Evolutionary conservation across 2,329 filamentous ascomycete genomes (phyloP).

Genomic region (Aspergillus ibericus): DNA sequence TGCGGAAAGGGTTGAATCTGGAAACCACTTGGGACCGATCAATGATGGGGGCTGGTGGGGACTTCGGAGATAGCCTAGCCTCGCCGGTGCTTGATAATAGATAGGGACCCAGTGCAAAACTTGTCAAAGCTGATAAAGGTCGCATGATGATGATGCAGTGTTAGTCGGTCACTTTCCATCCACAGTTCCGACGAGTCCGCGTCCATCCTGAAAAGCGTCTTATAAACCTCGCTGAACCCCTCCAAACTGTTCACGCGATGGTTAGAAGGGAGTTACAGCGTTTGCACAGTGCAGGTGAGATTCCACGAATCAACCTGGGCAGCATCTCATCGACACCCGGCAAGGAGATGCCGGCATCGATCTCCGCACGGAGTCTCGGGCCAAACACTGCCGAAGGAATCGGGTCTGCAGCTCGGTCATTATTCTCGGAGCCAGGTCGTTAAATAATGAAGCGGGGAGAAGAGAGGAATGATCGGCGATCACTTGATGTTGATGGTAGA

Average conservation of each 20-base stretch:
- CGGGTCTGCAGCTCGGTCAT: neutral
- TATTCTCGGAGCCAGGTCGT: neutral
- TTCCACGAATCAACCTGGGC: neutral
- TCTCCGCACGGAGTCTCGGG: neutral
- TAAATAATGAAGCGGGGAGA: too few species aligned
- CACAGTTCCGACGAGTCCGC: neutral
- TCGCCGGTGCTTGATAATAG: neutral
- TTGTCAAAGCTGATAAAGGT: neutral
- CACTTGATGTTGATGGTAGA: neutral
- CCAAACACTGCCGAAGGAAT: neutral
- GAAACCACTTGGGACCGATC: slow-evolving; percentile 14
- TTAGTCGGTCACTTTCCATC: neutral
- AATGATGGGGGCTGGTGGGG: neutral
- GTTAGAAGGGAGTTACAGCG: neutral
- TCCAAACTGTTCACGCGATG: neutral
- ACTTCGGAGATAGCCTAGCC: neutral
- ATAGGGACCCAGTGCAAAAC: neutral
- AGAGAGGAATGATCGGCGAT: neutral
- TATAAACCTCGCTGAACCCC: neutral
- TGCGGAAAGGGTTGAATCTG: slow-evolving; percentile 51
- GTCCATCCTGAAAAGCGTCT: neutral
- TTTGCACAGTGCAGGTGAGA: neutral
- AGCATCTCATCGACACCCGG: neutral
- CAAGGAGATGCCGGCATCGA: neutral
- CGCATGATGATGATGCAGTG: neutral